A percentile compares a stretch with the other conserved stretches of the same genome.
phyloP scores from a whole-genome alignment of 2,329 filamentous ascomycete species.

The Exophiala sp. region DNA sequence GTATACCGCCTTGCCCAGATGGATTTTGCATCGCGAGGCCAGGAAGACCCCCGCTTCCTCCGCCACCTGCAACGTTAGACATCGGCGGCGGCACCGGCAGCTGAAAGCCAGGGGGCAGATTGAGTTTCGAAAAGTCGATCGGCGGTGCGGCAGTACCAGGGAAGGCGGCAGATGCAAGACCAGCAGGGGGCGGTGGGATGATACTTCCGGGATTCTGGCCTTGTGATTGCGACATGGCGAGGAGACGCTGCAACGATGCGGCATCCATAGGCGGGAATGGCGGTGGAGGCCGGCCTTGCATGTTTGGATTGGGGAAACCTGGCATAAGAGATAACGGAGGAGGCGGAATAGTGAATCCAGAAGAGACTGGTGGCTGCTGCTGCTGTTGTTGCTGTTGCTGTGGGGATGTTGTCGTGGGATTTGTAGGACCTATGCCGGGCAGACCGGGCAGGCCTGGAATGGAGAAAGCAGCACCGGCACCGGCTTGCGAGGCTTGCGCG shows the following conservation, averaged over 20 bases:
- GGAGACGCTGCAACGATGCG: constrained; percentile 33
- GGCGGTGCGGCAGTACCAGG: constrained; percentile 14
- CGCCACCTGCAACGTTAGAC: constrained; percentile 7
- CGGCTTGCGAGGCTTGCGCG: constrained; percentile 28
- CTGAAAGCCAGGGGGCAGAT: constrained; percentile 42
- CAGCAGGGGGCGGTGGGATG: constrained; percentile 27
- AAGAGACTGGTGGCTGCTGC: constrained; percentile 24
- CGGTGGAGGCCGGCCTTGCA: background rate
- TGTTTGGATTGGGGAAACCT: constrained; percentile 10
- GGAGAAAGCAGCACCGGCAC: constrained; percentile 24
- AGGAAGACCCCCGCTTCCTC: constrained; percentile 31
- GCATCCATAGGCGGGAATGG: constrained; percentile 44
- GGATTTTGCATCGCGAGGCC: constrained; percentile 13
- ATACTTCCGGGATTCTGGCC: constrained; percentile 32
- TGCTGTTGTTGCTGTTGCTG: background rate
- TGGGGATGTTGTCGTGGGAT: no score
- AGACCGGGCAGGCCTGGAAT: constrained; percentile 23
- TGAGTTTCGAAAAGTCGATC: constrained; percentile 33
- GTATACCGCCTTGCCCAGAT: constrained; percentile 28
- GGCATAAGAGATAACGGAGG: constrained; percentile 19
- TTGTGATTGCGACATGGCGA: constrained; percentile 31
- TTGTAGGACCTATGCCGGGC: constrained; percentile 7
- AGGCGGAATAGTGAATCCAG: constrained; percentile 11
- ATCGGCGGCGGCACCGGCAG: constrained; percentile 35
- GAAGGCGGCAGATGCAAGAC: background rate